These are phyloP conservation scores for Backusella tarrabulga DNA, from an alignment of 192 early-diverging fungal species.

Conservation along the genomic window DNA sequence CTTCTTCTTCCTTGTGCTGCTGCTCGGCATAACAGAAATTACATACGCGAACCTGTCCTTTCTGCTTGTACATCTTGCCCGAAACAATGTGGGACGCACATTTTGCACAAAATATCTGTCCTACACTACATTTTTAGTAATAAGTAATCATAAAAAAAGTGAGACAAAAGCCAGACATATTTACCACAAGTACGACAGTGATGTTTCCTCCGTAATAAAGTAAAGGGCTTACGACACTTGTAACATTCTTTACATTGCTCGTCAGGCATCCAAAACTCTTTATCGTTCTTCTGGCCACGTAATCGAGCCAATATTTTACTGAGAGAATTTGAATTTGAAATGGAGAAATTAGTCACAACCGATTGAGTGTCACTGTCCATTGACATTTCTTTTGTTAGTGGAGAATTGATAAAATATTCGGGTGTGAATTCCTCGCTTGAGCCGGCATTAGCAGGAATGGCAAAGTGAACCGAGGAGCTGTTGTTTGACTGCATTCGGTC, in stretches of 20 bases:
- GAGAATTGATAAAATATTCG: constrained; percentile 18
- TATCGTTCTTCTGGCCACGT: constrained; percentile 52
- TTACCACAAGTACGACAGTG: constrained; percentile 83
- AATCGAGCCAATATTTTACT: constrained; percentile 48
- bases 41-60: constrained; percentile 71
- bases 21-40: constrained; percentile 59
- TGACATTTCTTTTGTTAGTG: constrained; percentile 22
- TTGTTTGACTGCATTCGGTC: neutral
- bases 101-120: constrained; percentile 73
- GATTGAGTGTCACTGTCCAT: constrained; percentile 47
- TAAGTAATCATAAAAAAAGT: neutral
- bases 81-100: constrained; percentile 72
- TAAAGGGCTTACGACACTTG: constrained; percentile 75
- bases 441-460: neutral
- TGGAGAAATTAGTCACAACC: constrained; percentile 40
- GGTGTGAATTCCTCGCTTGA: neutral
- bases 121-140: constrained; percentile 24
- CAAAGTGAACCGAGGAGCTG: neutral
- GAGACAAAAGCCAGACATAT: constrained; percentile 7
- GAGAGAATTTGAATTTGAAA: constrained; percentile 46
- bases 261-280: constrained; percentile 83
- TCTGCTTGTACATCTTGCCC: constrained; percentile 64
- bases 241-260: constrained; percentile 81
- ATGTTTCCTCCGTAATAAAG: constrained; percentile 67
- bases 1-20: constrained; percentile 39